Evolutionary conservation across 2,329 filamentous ascomycete genomes (phyloP), one percentile per base, ranked within the genome.

Genomic region (Blastomyces percursus): DNA sequence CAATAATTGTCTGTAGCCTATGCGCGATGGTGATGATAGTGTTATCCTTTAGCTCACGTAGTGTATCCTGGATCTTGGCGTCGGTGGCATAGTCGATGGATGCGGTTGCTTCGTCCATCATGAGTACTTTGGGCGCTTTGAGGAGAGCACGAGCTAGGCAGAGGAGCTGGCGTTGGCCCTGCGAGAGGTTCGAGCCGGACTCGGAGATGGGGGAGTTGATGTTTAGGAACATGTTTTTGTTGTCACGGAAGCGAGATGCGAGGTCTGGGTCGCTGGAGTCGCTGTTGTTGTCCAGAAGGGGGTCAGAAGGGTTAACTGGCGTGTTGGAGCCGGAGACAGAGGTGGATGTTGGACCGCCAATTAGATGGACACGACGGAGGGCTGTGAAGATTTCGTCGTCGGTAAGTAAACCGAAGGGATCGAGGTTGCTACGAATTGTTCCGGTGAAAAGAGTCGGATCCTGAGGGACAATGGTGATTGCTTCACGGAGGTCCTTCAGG

Each of bases 21-120:
- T 99, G 94, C 0, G 94, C 94, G 71, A 99, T 97, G 0, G 94
- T 97, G 72, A 97, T 90, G 64, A 95, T 96, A 0, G 94, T 99
- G 74, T 91, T 90, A 38, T 76, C 82, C 67, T 86, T 88, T 69
- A 97, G 83, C 74, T 96, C 89, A n/a, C 91, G 88, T 65, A 99
- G 92, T 0, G 94, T 97, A 70, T 90, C 91, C 76, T 99, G 94
- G 68, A 99, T 97, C 78, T 96, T 96, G 59, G 87, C 82, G 71
- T 99, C 94, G 1, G 94, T 99, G 5, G 87, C 88, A 76, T 97
- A 97, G 77, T 99, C 94, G 71, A 99, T 97, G 0, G 90, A 96
- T 0, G 94, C 94, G 0, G 94, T 99, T 0, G 94, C 94, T 79
- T 99, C 94, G 75, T 99, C 94, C 94, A 99, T 97, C 71, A 99